phyloP scores from a whole-genome alignment of 208 protist genomes.

The Crithidia fasciculata region DNA sequence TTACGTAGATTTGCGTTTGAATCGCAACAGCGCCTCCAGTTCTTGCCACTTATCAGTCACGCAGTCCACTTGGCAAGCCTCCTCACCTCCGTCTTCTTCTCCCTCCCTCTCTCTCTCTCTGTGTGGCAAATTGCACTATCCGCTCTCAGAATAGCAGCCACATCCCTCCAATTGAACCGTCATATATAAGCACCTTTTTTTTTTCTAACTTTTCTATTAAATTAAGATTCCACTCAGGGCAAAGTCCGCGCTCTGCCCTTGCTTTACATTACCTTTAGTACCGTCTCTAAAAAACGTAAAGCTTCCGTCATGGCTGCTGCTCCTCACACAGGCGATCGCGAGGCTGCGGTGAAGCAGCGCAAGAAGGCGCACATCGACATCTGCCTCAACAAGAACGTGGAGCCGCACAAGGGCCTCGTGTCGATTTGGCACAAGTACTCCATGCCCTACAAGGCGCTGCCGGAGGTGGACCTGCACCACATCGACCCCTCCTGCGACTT shows the following conservation, averaged over 20 bases:
- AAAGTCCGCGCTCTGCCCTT: background rate
- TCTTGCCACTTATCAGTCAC: no score
- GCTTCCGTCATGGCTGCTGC: background rate
- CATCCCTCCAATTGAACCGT: background rate
- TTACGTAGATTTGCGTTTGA: no score
- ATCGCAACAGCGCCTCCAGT: no score
- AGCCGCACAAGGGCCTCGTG: slow-evolving; percentile 66
- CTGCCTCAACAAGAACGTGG: slow-evolving; percentile 82
- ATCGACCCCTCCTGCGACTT: slow-evolving; percentile 84
- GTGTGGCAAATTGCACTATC: no score
- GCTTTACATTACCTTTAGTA: background rate
- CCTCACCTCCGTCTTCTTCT: no score
- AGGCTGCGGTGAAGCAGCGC: slow-evolving; percentile 70
- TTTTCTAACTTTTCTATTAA: no score
- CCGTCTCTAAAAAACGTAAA: background rate
- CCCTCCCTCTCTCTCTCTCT: background rate
- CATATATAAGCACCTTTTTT: background rate
- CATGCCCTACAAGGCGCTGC: slow-evolving; percentile 88
- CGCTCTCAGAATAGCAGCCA: no score
- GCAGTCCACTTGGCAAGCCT: no score
- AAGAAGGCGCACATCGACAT: slow-evolving; percentile 94
- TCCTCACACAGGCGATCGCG: slow-evolving; percentile 43
- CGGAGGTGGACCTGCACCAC: slow-evolving; percentile 78
- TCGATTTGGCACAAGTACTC: slow-evolving; percentile 86
- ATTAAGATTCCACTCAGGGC: no score